Base-by-base conservation (phyloP, 208 protist species). In the Acanthamoeba comandoni region DNA sequence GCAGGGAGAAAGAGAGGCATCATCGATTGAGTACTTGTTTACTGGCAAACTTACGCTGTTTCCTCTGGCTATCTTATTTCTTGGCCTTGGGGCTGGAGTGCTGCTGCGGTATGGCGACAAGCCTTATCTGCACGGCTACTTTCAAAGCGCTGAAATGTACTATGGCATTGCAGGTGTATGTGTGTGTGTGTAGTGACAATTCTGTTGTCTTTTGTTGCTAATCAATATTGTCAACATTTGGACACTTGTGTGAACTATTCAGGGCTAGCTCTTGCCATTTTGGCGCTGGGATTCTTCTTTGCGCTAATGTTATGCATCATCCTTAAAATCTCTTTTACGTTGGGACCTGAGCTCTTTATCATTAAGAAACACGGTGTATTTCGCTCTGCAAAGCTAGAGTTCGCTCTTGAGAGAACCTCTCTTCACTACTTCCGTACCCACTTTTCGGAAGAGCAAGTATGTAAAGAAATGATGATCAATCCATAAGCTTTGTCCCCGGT, bases 31-130 rank as follows among this genome's bases (percentile, higher is more conserved):
- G 70, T 92, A 92, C 26, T 49, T 85, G 26, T 92, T 92, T 22
- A 92, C 88, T 39, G 88, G 88, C 75, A 92, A 92, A 52, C 75
- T 92, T 15, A 84, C 88, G 24, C 29, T 92, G 75, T 92, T 92
- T 43, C 88, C 88, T 24, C 48, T 92, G 58, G 52, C 65, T 24
- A 92, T 92, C 43, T 43, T 92, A 43, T 79, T 70, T 51, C 17
- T 84, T 67, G 57, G 35, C 49, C 48, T 92, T 5, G 69, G 88
- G 24, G 57, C 88, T 0, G 88, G 88, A 0, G 35, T 86, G n/a
- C 88, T 92, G 22, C 88, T 92, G n/a, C 35, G 43, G 22, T 92
- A 92, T 31, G 88, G 88, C 12, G 70, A 92, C 48, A 60, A 69
- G 48, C 53, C 58, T 52, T 92, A 88, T 51, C 17, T 64, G 17